phyloP scores from a whole-genome alignment of 129 eudicot genomes.

The Pseudognaphalium luteoalbum region DNA sequence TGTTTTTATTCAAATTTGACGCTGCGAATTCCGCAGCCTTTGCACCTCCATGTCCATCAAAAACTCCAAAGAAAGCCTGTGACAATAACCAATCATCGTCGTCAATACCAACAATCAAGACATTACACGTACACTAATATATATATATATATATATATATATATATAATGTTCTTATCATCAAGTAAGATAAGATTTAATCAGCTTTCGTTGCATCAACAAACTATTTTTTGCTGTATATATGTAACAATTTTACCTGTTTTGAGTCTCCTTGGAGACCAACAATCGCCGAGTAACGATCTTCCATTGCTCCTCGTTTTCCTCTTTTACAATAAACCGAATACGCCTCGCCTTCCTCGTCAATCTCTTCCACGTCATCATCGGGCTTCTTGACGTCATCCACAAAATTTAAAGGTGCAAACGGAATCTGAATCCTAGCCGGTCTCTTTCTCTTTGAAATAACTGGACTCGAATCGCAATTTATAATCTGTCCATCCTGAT shows the following conservation, averaged over 20 bases:
- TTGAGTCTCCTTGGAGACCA: constrained; percentile 54
- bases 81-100: constrained; percentile 3
- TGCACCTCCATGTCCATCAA: constrained; percentile 94
- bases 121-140: background rate
- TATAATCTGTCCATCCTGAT: constrained; percentile 22
- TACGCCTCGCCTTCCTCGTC: constrained; percentile 66
- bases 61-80: constrained; percentile 87
- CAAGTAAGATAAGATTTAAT: background rate
- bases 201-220: background rate
- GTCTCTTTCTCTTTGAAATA: constrained; percentile 65
- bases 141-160: too few relatives aligned
- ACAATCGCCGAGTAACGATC: constrained; percentile 65
- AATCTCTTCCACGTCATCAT: constrained; percentile 54
- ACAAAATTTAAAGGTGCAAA: constrained; percentile 34
- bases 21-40: constrained; percentile 80
- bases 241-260: constrained; percentile 53
- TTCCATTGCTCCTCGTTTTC: constrained; percentile 65
- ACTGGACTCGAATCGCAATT: constrained; percentile 29
- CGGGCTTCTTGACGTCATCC: constrained; percentile 23
- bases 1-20: constrained; percentile 45
- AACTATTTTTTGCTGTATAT: background rate
- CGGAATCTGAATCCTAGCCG: constrained; percentile 66
- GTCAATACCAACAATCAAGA: background rate
- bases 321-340: constrained; percentile 70
- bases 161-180: background rate